A percentile compares a stretch with the other conserved stretches of the same genome.
These are phyloP conservation scores for Suillus subaureus DNA, from an alignment of 768 basidiomycete species.

Conservation along the genomic window DNA sequence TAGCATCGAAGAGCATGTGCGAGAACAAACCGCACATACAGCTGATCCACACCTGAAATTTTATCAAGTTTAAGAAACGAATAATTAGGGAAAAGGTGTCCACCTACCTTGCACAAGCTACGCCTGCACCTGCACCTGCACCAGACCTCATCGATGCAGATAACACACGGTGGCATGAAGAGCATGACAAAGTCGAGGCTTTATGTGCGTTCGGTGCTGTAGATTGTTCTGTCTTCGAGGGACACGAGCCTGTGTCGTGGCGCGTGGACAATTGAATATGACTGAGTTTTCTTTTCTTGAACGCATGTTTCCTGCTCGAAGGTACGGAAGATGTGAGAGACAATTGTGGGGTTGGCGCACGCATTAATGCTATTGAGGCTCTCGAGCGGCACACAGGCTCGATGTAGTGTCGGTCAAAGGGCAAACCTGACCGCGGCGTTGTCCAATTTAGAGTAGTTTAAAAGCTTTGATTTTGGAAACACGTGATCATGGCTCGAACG, in stretches of 20 bases:
- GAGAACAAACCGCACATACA: constrained; percentile 39
- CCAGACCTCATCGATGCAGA: constrained; percentile 22
- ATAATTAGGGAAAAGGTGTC: background rate
- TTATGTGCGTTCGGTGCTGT: constrained; percentile 18
- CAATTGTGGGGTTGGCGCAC: constrained; percentile 17
- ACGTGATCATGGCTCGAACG: constrained; percentile 26
- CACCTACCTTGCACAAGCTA: constrained; percentile 25
- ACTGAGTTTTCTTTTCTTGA: constrained; percentile 30
- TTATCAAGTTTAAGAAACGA: background rate
- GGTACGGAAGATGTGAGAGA: constrained; percentile 13
- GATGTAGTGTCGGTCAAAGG: constrained; percentile 4
- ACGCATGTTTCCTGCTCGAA: constrained; percentile 18
- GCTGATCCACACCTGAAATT: constrained; percentile 33
- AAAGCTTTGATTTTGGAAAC: constrained; percentile 25
- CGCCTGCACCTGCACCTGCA: constrained; percentile 9
- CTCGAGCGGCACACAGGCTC: background rate
- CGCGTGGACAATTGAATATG: constrained; percentile 1
- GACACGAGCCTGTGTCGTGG: constrained; percentile 10
- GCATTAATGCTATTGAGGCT: constrained; percentile 18
- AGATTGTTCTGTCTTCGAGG: constrained; percentile 15
- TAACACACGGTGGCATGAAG: constrained; percentile 32
- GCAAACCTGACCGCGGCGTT: constrained; percentile 1
- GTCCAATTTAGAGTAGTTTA: constrained; percentile 6
- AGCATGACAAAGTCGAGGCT: constrained; percentile 26
- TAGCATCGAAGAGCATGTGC: constrained; percentile 38